Evolutionary conservation across 345 rosid species (phyloP).

Genomic region (Gossypium longicalyx): DNA sequence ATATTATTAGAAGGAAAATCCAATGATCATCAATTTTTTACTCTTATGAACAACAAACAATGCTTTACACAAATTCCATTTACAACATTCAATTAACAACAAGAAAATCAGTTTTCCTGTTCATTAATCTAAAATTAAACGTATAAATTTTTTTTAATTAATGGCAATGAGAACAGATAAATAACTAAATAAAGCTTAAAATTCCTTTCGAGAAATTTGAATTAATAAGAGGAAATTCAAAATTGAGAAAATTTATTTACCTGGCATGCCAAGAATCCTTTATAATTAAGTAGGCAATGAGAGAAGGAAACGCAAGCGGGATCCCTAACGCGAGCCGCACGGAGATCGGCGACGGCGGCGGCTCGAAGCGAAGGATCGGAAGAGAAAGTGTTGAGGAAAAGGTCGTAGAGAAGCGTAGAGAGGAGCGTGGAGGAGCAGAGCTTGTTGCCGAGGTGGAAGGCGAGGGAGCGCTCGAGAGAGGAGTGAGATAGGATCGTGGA

Average conservation of each 20-base stretch:
- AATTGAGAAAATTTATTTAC: constrained; percentile 21
- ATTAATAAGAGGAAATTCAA: neutral
- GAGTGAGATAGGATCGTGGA: constrained; percentile 94
- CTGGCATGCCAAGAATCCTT: constrained; percentile 96
- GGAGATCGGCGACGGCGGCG: constrained; percentile 91
- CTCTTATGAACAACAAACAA: neutral
- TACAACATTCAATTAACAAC: neutral
- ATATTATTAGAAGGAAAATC: neutral
- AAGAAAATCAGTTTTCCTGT: neutral
- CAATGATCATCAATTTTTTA: neutral
- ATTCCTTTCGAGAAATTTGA: neutral
- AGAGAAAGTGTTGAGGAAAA: constrained; percentile 75
- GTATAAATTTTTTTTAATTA: neutral
- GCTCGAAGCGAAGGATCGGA: constrained; percentile 65
- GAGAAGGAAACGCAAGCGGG: constrained; percentile 97
- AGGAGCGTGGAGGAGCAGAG: constrained; percentile 96
- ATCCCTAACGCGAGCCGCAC: constrained; percentile 79
- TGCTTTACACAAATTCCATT: neutral
- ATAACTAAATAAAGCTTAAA: neutral
- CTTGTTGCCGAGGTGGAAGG: constrained; percentile 93
- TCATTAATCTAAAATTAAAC: neutral
- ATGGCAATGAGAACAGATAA: neutral
- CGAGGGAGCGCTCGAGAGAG: constrained; percentile 76
- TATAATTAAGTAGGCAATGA: constrained; percentile 93
- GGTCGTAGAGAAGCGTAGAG: constrained; percentile 89